These are phyloP conservation scores for Misopates orontium DNA, from an alignment of 257 asterid genomes.

Conservation along the genomic window DNA sequence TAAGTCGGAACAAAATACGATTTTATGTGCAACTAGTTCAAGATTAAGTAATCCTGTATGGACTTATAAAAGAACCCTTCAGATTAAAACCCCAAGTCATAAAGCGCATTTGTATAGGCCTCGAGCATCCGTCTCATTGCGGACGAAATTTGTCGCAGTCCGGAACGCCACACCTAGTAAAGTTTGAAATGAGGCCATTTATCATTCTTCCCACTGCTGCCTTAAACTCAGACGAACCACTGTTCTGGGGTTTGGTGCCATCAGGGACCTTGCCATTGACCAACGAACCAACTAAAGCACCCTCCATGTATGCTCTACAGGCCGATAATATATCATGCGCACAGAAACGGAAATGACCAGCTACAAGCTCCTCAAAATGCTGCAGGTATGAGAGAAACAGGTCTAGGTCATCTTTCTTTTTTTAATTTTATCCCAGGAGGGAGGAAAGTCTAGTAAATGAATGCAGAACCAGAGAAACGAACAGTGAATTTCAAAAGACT, in stretches of 20 bases:
- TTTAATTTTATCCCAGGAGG: neutral
- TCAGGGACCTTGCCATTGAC: slow-evolving; percentile 37
- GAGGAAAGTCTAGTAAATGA: neutral
- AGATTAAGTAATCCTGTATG: too few species aligned
- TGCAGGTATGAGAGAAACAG: slow-evolving; percentile 24
- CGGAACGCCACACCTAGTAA: slow-evolving; percentile 41
- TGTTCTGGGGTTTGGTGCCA: slow-evolving; percentile 17
- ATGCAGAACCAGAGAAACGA: neutral
- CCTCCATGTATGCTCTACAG: slow-evolving; percentile 48
- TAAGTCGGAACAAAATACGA: too few species aligned
- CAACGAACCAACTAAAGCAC: slow-evolving; percentile 48
- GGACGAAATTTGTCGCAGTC: slow-evolving; percentile 48
- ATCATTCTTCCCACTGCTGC: slow-evolving; percentile 39
- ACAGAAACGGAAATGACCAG: slow-evolving; percentile 43
- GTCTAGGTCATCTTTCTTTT: neutral
- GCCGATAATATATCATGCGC: slow-evolving; percentile 49
- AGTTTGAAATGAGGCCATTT: slow-evolving; percentile 46
- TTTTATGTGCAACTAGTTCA: too few species aligned
- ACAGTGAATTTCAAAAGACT: neutral
- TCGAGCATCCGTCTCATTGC: neutral
- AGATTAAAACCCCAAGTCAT: too few species aligned
- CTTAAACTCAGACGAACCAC: slow-evolving; percentile 26
- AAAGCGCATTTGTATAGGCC: too few species aligned
- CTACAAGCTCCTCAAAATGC: slow-evolving; percentile 55
- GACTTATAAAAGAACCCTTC: too few species aligned